A percentile compares a stretch with the other conserved stretches of the same genome.
These are phyloP conservation scores for Aspergillus biplanus DNA, from an alignment of 495 filamentous ascomycete genomes.

Conservation along the genomic window DNA sequence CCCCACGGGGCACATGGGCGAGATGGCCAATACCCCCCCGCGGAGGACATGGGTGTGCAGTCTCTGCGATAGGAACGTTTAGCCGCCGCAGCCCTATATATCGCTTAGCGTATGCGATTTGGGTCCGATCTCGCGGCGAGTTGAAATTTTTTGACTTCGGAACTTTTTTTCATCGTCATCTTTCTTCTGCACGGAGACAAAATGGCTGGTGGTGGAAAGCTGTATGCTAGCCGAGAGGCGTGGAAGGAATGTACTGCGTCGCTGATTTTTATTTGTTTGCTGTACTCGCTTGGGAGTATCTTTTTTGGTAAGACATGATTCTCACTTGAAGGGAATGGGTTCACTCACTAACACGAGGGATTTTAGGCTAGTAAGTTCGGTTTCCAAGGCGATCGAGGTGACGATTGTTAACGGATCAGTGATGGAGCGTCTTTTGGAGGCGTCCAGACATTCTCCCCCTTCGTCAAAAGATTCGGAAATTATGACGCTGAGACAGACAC, in stretches of 20 bases:
- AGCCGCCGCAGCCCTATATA: background rate
- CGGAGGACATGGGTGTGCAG: background rate
- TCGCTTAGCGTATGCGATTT: background rate
- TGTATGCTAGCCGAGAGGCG: background rate
- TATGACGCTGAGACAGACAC: background rate
- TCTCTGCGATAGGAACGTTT: background rate
- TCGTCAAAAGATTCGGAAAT: background rate
- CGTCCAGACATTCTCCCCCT: background rate
- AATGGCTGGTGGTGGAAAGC: conserved; percentile 6
- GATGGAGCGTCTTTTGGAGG: conserved; percentile 6
- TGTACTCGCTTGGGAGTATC: conserved; percentile 1
- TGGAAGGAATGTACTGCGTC: background rate
- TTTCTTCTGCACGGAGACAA: background rate
- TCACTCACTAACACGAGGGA: background rate
- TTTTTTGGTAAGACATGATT: conserved; percentile 2
- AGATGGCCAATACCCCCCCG: no score
- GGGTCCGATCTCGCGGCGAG: background rate
- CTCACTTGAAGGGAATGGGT: background rate
- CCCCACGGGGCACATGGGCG: no score
- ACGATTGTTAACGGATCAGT: background rate
- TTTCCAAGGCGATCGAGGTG: background rate
- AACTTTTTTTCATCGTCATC: background rate
- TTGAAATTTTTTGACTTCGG: background rate
- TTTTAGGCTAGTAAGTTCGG: conserved; percentile 7
- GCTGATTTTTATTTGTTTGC: conserved; percentile 6